Evolutionary conservation across 2,329 filamentous ascomycete species (phyloP).

Genomic region (Albifimbria verrucaria): DNA sequence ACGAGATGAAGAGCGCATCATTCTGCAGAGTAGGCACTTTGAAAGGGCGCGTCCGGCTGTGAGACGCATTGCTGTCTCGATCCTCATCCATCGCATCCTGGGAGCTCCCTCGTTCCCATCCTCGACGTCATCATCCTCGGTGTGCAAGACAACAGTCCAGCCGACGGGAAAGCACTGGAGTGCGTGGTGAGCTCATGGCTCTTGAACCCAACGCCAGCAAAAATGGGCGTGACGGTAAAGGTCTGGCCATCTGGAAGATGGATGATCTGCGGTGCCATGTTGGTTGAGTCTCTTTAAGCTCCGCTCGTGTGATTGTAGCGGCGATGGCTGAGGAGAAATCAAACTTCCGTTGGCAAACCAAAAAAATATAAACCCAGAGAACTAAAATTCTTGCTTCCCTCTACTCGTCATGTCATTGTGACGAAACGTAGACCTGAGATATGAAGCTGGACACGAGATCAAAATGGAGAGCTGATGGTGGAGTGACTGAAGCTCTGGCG

Average conservation of each 20-base stretch:
- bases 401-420: not conserved
- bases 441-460: not conserved
- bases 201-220: slow-evolving; percentile 90
- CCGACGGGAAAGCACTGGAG: slow-evolving; percentile 75
- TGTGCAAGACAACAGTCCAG: slow-evolving; percentile 86
- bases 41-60: slow-evolving; percentile 42
- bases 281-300: slow-evolving; percentile 2
- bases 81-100: slow-evolving; percentile 24
- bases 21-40: slow-evolving; percentile 69
- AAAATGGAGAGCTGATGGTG: not conserved
- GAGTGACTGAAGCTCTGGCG: not conserved
- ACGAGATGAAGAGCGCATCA: slow-evolving; percentile 88
- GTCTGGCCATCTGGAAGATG: slow-evolving; percentile 85
- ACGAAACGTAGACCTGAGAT: not conserved
- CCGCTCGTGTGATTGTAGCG: no score
- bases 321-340: no score
- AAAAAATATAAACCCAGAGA: no score
- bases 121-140: slow-evolving; percentile 44
- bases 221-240: slow-evolving; percentile 78
- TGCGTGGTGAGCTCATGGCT: slow-evolving; percentile 69
- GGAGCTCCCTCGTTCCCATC: slow-evolving; percentile 26
- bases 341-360: no score
- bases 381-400: not conserved
- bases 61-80: slow-evolving; percentile 12
- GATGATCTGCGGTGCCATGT: slow-evolving; percentile 45